Base-by-base conservation (phyloP, 2,329 filamentous ascomycete species). In the Geosmithia flava region DNA sequence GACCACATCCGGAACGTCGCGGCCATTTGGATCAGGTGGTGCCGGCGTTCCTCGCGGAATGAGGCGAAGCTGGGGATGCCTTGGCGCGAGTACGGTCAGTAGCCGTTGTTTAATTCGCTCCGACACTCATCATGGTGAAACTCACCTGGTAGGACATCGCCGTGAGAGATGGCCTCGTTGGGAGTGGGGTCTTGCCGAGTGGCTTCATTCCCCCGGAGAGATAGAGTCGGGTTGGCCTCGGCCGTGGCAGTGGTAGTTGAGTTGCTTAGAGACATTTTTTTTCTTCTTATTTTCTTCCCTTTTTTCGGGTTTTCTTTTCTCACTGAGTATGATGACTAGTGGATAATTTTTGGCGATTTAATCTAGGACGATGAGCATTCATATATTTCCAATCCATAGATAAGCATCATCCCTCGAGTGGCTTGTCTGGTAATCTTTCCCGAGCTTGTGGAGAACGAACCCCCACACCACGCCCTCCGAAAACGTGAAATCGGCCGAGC, bases 1-100 rank as follows among this genome's bases (percentile, higher is more conserved):
- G 79, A 70, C 60, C 83, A 85, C 57, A 83, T 73, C 20, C 83
- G 77, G 62, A 86, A 87, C 3, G 78, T 80, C 4, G 75, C 74
- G 7, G 80, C 76, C 68, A 82, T 81, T 58, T 83, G 80, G 37
- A 76, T 70, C 6, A 82, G 68, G 42, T 33, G 11, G 19, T 46
- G 45, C n/a, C 45, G 27, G 15, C 45, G 27, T 3, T 39, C n/a
- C 45, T 46, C 45, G 16, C 27, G 16, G 33, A 40, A 46, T 13
- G 27, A 33, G 45, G 45, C 10, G 33, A 46, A 46, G 3, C 7
- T 37, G n/a, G 45, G 45, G 16, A 46, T 46, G 27, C 20, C 45
- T 46, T 3, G 7, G 10, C 3, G 17, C 3, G 13, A 5, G 20
- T 13, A 46, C 29, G 13, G 33, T 37, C 11, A 37, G n/a, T 20